A percentile compares a stretch with the other conserved stretches of the same genome.
These are phyloP conservation scores for Aspergillus sclerotioniger DNA, from an alignment of 495 filamentous ascomycete species.

Conservation along the genomic window DNA sequence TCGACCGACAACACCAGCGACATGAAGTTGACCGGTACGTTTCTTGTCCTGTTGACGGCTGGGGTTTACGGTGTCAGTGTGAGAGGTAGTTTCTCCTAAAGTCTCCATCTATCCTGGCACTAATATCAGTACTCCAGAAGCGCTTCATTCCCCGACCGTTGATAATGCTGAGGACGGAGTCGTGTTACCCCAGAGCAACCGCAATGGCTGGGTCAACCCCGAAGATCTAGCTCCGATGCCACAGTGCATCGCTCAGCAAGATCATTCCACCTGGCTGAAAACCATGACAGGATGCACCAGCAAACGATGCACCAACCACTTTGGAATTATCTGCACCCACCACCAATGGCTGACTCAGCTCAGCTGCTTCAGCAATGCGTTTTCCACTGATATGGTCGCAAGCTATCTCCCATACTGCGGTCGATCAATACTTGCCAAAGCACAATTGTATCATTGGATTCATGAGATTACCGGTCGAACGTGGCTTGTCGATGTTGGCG, in stretches of 20 bases:
- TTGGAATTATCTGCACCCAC: constrained; percentile 17
- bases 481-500: constrained; percentile 17
- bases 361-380: constrained; percentile 14
- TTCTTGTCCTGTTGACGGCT: constrained; percentile 1
- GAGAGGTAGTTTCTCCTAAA: not conserved
- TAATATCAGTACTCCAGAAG: not conserved
- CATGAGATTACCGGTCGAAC: constrained; percentile 12
- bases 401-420: constrained; percentile 13
- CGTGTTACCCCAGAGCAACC: constrained; percentile 12
- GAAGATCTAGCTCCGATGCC: constrained; percentile 15
- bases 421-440: constrained; percentile 16
- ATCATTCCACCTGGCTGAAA: constrained; percentile 12
- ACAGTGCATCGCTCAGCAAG: constrained; percentile 18
- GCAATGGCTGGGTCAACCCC: constrained; percentile 15
- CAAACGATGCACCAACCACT: constrained; percentile 18
- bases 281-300: constrained; percentile 14
- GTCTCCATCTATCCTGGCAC: constrained; percentile 2
- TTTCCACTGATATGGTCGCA: constrained; percentile 12
- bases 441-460: constrained; percentile 15
- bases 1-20: not conserved
- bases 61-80: constrained; percentile 1
- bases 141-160: not conserved
- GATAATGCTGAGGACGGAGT: not conserved
- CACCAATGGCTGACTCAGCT: constrained; percentile 20
- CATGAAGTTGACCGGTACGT: constrained; percentile 8